Conservation (phyloP, 441 rosid species). For the Erodium moschatum region DNA sequence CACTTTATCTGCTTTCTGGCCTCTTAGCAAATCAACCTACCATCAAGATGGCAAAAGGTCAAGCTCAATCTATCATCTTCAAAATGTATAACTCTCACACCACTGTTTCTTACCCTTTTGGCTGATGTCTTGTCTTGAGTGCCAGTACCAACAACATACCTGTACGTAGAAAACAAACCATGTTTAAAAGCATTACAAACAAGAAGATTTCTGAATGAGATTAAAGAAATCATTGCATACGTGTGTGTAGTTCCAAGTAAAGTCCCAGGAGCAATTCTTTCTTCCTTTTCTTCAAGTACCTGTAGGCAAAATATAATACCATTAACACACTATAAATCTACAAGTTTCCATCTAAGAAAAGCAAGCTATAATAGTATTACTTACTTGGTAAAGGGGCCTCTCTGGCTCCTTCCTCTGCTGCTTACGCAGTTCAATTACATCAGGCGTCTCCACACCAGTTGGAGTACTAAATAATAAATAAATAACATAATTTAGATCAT, state of each 20-base stretch:
- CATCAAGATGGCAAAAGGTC: neutral
- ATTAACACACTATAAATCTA: neutral
- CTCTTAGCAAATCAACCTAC: conserved; percentile 82
- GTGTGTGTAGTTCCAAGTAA: conserved; percentile 88
- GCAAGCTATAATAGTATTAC: conserved; percentile 20
- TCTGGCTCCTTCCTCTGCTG: conserved; percentile 98
- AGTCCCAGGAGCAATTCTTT: conserved; percentile 76
- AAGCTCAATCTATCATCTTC: no score
- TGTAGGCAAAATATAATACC: conserved; percentile 16
- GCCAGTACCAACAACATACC: conserved; percentile 64
- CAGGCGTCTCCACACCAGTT: conserved; percentile 98
- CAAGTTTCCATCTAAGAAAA: neutral
- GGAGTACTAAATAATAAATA: conserved; percentile 56
- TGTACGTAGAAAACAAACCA: conserved; percentile 22
- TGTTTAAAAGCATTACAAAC: conserved; percentile 4
- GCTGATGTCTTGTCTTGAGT: conserved; percentile 79
- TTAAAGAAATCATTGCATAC: conserved; percentile 25
- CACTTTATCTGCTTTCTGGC: conserved; percentile 83
- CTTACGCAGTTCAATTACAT: conserved; percentile 90
- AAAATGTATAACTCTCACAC: no score
- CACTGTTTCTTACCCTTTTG: conserved; percentile 65
- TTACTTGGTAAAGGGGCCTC: conserved; percentile 82
- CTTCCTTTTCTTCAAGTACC: conserved; percentile 91
- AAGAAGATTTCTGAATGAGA: neutral
- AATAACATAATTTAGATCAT: neutral